A percentile compares a stretch with the other conserved stretches of the same genome.
Conservation (phyloP, 164 flowering plant genomes). For the grape (Vitis vinifera) region ASM3070453v1 NC_081811.1:11875001-11875500, state of each 20-base stretch:
- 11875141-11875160: too few species aligned
- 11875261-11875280: conserved; percentile 98
- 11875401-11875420: not conserved
- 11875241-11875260: conserved; percentile 89
- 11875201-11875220: conserved; percentile 85
- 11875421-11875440: too few species aligned
- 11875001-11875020: conserved; percentile 68
- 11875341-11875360: not conserved
- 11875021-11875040: conserved; percentile 73
- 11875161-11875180: not conserved
- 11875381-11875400: not conserved
- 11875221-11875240: conserved; percentile 82
- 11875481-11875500: too few species aligned
- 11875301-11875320: conserved; percentile 80
- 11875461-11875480: too few species aligned
- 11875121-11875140: too few species aligned
- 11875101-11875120: conserved; percentile 41
- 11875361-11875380: not conserved
- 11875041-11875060: conserved; percentile 83
- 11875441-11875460: too few species aligned
- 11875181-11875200: conserved; percentile 19
- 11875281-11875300: conserved; percentile 91
- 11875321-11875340: conserved; percentile 3
- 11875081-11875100: conserved; percentile 67
- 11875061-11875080: conserved; percentile 53